These are phyloP conservation scores for Rubus parviflorus DNA, from an alignment of 306 rosid species.

Conservation along the genomic window DNA sequence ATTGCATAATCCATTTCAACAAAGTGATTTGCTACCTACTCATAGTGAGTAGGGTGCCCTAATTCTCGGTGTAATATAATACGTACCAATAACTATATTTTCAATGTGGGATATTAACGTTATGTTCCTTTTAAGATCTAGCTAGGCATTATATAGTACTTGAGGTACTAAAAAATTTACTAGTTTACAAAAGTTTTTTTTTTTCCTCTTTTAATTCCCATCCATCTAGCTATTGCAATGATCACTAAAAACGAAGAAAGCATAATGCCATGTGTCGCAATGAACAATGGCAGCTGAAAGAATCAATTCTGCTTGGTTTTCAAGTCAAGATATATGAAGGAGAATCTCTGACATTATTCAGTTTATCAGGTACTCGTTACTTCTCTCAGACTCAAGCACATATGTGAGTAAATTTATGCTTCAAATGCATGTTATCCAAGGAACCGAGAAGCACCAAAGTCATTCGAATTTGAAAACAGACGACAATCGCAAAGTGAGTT, in stretches of 20 bases:
- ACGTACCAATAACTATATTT: no score
- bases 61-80: no score
- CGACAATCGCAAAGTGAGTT: neutral
- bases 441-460: neutral
- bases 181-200: neutral
- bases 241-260: no score
- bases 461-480: slow-evolving; percentile 29
- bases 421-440: neutral
- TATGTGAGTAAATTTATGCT: neutral
- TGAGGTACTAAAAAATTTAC: no score
- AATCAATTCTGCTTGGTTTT: slow-evolving; percentile 35
- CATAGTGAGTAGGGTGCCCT: no score
- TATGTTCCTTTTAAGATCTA: neutral
- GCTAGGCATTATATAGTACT: neutral
- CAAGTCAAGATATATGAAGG: slow-evolving; percentile 31
- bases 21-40: no score
- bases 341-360: slow-evolving; percentile 1
- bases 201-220: neutral
- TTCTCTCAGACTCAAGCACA: slow-evolving; percentile 13
- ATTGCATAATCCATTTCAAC: no score
- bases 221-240: neutral
- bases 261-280: neutral
- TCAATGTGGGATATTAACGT: no score
- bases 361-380: slow-evolving; percentile 13
- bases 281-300: neutral